Base-by-base conservation (phyloP, 2,329 filamentous ascomycete species). In the Trichoderma lentiforme region DNA sequence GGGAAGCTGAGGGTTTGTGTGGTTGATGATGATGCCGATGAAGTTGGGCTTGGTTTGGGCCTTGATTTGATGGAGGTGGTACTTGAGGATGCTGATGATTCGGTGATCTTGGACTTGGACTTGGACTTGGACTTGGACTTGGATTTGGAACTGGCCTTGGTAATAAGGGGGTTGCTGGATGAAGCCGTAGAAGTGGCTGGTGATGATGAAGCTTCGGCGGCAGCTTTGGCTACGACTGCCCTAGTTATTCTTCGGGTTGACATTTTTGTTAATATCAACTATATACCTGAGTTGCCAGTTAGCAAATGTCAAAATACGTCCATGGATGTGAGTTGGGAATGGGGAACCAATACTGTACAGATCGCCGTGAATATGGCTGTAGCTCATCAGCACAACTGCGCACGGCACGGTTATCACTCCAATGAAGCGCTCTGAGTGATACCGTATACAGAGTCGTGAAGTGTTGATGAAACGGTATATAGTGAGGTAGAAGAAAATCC, bases 1-100 rank as follows among this genome's bases (percentile, higher is more conserved):
- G 76, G 71, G 74, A 82, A 82, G n/a, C 76, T 74, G 21, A 76
- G 74, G 32, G 69, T 78, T 1, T 75, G 75, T 6, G 32, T 63
- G 11, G 56, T 14, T 3, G 69, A 26, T 18, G 62, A 4, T 26
- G 28, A 14, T 24, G 32, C 15, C 58, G 61, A 24, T 14, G 26
- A 2, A 26, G 11, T 3, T 34, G 14, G 0, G 6, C 24, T 57
- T 56, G 21, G 3, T 56, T 24, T 47, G 18, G 34, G n/a, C n/a
- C 34, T 51, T 47, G 36, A 12, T n/a, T 36, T 61, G n/a, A 56
- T 34, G 2, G n/a, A 2, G 4, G 4, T 4, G 24, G 12, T 9
- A 0, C 6, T 32, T 21, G 47, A 6, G 6, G 28, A 6, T 9
- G 28, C 12, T 15, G 56, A 36, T 47, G 56, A 28, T 53, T 51